phyloP scores from a whole-genome alignment of 192 early-diverging fungal species.

The Coemansia sp. region DNA sequence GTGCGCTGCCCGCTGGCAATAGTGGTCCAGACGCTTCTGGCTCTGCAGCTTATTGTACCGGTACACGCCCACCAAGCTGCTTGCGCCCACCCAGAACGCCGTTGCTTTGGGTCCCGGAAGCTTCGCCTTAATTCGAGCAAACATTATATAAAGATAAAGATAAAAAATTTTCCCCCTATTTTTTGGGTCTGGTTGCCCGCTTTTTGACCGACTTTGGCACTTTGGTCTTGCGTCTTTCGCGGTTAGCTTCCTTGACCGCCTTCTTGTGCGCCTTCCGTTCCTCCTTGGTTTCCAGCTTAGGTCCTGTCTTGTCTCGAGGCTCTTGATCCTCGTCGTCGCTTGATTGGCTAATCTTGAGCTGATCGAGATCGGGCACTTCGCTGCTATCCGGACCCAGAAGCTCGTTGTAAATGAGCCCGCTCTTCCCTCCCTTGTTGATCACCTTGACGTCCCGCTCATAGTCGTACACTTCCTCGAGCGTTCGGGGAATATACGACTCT shows the following conservation, averaged over 20 bases:
- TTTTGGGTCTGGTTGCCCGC: conserved; percentile 39
- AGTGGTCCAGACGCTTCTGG: conserved; percentile 32
- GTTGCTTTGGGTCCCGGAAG: conserved; percentile 48
- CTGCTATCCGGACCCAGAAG: conserved; percentile 57
- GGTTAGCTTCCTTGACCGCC: conserved; percentile 82
- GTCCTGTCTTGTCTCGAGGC: conserved; percentile 54
- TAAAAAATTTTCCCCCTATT: conserved; percentile 6
- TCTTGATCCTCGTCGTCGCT: conserved; percentile 25
- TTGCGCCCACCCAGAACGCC: conserved; percentile 41
- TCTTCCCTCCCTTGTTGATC: conserved; percentile 68
- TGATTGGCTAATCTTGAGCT: not conserved
- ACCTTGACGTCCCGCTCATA: conserved; percentile 78
- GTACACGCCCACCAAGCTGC: conserved; percentile 30
- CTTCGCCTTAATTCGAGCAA: conserved; percentile 31
- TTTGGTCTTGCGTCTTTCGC: conserved; percentile 91
- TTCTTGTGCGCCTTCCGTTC: conserved; percentile 86
- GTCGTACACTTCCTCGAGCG: conserved; percentile 86
- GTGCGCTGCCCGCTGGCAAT: conserved; percentile 29
- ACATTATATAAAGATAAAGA: conserved; percentile 8
- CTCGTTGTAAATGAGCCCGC: conserved; percentile 57
- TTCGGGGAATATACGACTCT: conserved; percentile 87
- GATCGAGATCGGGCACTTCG: conserved; percentile 12
- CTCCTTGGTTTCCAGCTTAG: conserved; percentile 84
- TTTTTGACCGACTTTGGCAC: conserved; percentile 97
- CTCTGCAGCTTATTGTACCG: conserved; percentile 50